A percentile compares a stretch with the other conserved stretches of the same genome.
Conservation (phyloP, 805 yeast species). For the Candida fluviatilis region DNA sequence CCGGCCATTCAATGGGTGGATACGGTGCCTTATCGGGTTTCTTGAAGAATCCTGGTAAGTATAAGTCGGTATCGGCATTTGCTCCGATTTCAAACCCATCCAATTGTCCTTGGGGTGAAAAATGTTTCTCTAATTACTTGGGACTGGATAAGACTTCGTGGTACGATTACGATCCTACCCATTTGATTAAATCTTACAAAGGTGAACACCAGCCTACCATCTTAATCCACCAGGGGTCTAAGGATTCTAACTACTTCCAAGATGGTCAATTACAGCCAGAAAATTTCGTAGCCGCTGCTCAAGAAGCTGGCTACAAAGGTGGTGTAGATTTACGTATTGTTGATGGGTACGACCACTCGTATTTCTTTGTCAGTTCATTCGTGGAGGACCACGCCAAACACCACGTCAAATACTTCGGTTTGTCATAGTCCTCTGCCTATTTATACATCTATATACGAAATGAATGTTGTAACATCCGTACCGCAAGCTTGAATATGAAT, state of each 20-base stretch:
- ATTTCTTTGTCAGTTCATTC: constrained; percentile 78
- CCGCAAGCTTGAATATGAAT: too few species aligned
- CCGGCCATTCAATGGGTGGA: constrained; percentile 99
- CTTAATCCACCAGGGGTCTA: constrained; percentile 78
- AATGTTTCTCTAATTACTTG: constrained; percentile 75
- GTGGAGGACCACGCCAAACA: constrained; percentile 79
- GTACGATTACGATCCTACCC: constrained; percentile 81
- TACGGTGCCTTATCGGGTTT: constrained; percentile 77
- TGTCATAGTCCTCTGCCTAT: constrained; percentile 7
- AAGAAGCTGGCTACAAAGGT: constrained; percentile 55
- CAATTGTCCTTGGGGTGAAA: constrained; percentile 81
- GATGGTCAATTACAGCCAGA: constrained; percentile 73
- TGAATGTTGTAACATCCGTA: too few species aligned
- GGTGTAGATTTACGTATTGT: constrained; percentile 57
- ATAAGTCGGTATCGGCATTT: constrained; percentile 82
- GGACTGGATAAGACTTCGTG: constrained; percentile 61
- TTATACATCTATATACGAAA: neutral
- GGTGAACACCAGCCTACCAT: constrained; percentile 55
- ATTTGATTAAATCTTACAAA: constrained; percentile 53
- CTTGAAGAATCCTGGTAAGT: constrained; percentile 65
- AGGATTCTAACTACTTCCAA: constrained; percentile 65
- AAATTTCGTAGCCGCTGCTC: constrained; percentile 56
- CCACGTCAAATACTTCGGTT: constrained; percentile 67
- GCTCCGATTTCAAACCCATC: constrained; percentile 86
- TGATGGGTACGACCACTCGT: constrained; percentile 88